These are phyloP conservation scores for Coccomyxa subellipsoidea DNA, from an alignment of 163 green algal species.

Conservation along the genomic window DNA sequence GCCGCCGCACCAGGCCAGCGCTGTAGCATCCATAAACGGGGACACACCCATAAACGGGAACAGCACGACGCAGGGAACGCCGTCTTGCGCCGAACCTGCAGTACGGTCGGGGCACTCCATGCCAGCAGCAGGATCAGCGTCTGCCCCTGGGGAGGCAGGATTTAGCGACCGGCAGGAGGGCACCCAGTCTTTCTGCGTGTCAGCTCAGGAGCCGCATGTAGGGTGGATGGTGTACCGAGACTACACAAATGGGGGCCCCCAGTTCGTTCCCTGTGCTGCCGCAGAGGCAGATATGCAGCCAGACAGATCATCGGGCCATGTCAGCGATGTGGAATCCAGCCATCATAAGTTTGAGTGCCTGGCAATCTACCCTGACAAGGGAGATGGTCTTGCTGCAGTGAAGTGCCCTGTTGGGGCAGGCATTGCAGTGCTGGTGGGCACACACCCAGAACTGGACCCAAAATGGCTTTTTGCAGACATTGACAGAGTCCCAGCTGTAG, in stretches of 20 bases:
- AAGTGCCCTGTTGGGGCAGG: conserved; percentile 40
- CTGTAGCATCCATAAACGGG: no score
- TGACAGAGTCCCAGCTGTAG: neutral
- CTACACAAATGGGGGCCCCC: conserved; percentile 64
- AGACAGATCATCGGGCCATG: no score
- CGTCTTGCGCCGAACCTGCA: neutral
- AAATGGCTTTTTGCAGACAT: conserved; percentile 27
- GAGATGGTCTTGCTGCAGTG: conserved; percentile 28
- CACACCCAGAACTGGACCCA: conserved; percentile 65
- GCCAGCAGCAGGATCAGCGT: no score
- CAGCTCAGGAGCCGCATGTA: no score
- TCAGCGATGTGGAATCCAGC: no score
- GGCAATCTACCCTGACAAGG: conserved; percentile 24
- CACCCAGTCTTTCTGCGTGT: no score
- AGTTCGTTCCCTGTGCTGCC: conserved; percentile 26
- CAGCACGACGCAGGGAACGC: neutral
- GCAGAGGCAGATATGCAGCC: neutral
- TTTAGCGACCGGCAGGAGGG: no score
- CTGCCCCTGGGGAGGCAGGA: no score
- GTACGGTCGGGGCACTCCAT: no score
- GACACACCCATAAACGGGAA: no score
- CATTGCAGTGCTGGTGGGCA: conserved; percentile 50
- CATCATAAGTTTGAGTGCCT: conserved; percentile 33
- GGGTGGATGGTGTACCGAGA: conserved; percentile 34
- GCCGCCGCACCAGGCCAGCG: no score